Percentiles rank a stretch among this genome's conserved stretches.
These are phyloP conservation scores for Coelastrella sp. DNA, from an alignment of 139 green algal species.

Conservation along the genomic window DNA sequence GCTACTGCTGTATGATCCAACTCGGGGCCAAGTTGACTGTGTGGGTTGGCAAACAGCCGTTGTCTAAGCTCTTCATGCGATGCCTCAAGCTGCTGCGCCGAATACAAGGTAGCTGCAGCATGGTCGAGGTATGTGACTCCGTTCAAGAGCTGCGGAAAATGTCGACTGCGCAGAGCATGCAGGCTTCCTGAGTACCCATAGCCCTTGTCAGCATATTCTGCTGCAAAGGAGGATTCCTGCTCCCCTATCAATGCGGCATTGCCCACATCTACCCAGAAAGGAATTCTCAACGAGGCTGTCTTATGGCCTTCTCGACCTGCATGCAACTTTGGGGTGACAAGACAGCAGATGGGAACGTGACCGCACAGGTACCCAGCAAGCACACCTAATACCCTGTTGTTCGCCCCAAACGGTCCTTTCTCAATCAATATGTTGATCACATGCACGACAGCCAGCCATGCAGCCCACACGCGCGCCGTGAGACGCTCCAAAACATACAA, in stretches of 20 bases:
- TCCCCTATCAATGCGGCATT: neutral
- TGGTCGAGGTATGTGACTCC: constrained; percentile 70
- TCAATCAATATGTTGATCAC: too few relatives aligned
- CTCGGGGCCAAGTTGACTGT: constrained; percentile 47
- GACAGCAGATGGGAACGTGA: too few relatives aligned
- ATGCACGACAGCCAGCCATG: neutral
- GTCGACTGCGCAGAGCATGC: neutral
- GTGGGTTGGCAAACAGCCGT: constrained; percentile 60
- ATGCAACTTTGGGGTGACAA: too few relatives aligned
- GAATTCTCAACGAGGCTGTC: neutral
- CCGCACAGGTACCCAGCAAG: too few relatives aligned
- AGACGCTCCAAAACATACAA: neutral
- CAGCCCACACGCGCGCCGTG: neutral
- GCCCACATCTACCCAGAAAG: neutral
- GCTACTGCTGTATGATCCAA: constrained; percentile 1
- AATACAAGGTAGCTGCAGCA: constrained; percentile 75
- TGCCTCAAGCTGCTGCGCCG: constrained; percentile 57
- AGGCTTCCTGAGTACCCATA: constrained; percentile 19
- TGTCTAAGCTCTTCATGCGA: constrained; percentile 43
- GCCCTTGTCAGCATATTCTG: neutral
- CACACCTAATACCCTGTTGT: too few relatives aligned
- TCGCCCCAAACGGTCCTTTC: too few relatives aligned
- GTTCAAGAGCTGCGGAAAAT: constrained; percentile 25
- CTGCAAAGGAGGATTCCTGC: neutral
- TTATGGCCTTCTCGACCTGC: neutral